These are phyloP conservation scores for Trypanosoma theileri DNA, from an alignment of 208 protist genomes.

Conservation along the genomic window DNA sequence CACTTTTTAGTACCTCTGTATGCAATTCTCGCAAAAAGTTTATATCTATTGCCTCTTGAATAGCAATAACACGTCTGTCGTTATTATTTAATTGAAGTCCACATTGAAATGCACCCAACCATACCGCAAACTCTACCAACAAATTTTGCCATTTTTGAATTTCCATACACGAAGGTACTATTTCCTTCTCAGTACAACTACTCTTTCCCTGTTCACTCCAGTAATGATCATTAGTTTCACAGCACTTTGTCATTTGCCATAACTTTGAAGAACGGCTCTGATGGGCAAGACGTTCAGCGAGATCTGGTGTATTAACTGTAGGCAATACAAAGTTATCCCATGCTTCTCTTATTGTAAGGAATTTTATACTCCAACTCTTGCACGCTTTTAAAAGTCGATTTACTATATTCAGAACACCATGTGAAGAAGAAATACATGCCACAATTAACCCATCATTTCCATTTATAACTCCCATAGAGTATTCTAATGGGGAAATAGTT, in stretches of 20 bases:
- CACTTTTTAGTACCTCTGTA: not conserved
- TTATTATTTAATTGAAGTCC: not conserved
- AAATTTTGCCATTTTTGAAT: not conserved
- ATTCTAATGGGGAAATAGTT: slow-evolving; percentile 9
- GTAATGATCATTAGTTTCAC: not conserved
- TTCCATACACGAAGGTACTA: not conserved
- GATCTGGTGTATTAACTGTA: not conserved
- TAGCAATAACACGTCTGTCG: no score
- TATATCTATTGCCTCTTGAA: not conserved
- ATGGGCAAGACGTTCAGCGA: slow-evolving; percentile 18
- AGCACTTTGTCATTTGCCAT: not conserved
- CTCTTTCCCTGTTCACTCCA: not conserved
- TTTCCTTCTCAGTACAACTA: not conserved
- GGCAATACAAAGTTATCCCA: not conserved
- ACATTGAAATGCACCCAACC: slow-evolving; percentile 21
- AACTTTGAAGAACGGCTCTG: slow-evolving; percentile 20
- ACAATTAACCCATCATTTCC: not conserved
- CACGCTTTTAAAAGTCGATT: slow-evolving; percentile 1
- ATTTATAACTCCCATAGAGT: not conserved
- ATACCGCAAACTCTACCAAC: slow-evolving; percentile 19
- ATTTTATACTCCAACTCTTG: not conserved
- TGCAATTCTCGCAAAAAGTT: slow-evolving; percentile 6
- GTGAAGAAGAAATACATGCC: not conserved
- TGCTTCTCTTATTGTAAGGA: not conserved
- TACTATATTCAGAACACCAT: not conserved